Conservation (phyloP, 805 yeast species). For the Schizosaccharomyces japonicus region DNA sequence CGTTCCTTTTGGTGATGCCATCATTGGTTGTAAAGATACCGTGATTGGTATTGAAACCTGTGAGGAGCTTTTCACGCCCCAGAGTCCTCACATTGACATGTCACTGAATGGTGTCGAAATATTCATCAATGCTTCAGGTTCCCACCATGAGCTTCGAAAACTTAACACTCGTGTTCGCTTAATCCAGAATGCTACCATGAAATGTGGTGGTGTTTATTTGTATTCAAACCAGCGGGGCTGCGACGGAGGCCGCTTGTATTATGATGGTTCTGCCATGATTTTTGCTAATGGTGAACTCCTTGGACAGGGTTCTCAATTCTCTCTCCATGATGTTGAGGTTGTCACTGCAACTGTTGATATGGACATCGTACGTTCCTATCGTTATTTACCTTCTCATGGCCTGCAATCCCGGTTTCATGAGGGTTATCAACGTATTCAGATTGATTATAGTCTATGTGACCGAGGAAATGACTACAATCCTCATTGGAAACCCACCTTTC, state of each 20-base stretch:
- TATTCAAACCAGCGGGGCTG: slow-evolving; percentile 94
- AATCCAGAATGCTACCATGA: slow-evolving; percentile 76
- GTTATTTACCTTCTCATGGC: slow-evolving; percentile 54
- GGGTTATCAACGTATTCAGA: slow-evolving; percentile 30
- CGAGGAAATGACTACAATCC: slow-evolving; percentile 36
- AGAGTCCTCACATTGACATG: slow-evolving; percentile 80
- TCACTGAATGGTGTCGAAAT: slow-evolving; percentile 94
- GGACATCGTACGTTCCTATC: slow-evolving; percentile 68
- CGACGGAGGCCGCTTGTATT: slow-evolving; percentile 90
- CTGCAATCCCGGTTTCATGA: slow-evolving; percentile 29
- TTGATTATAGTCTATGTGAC: slow-evolving; percentile 37
- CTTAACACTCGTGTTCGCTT: slow-evolving; percentile 61
- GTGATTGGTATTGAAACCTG: slow-evolving; percentile 94
- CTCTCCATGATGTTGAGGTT: slow-evolving; percentile 79
- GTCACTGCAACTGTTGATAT: slow-evolving; percentile 83
- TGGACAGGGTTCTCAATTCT: slow-evolving; percentile 83
- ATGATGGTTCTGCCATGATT: slow-evolving; percentile 91
- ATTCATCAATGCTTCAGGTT: slow-evolving; percentile 82
- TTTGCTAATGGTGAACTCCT: slow-evolving; percentile 77
- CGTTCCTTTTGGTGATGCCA: slow-evolving; percentile 79
- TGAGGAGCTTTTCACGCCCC: slow-evolving; percentile 91
- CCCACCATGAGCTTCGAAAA: slow-evolving; percentile 91
- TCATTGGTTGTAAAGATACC: slow-evolving; percentile 61
- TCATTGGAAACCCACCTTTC: slow-evolving; percentile 30
- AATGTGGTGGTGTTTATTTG: slow-evolving; percentile 87